Conservation (phyloP, 495 filamentous ascomycete genomes). For the Wilcoxina mikolae region DNA sequence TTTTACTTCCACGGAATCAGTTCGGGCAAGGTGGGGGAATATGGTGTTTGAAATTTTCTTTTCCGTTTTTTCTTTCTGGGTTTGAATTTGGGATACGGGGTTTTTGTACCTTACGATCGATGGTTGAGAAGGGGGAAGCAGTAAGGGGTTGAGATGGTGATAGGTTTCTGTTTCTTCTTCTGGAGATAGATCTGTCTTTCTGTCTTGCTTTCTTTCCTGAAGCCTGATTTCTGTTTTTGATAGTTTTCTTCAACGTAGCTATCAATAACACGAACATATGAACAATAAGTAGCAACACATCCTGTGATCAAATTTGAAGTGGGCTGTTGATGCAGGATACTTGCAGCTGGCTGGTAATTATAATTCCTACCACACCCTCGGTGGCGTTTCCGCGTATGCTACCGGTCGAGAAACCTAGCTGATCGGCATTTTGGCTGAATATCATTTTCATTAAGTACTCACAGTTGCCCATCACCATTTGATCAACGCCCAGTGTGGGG, state of each 20-base stretch:
- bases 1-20: background rate
- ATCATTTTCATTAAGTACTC: no score
- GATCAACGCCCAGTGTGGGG: no score
- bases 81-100: background rate
- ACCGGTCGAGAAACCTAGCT: no score
- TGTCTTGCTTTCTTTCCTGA: background rate
- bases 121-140: background rate
- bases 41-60: background rate
- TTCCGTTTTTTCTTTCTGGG: background rate
- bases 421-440: no score
- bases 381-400: no score
- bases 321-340: no score
- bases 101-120: background rate
- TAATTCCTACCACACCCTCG: no score
- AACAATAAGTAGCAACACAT: no score
- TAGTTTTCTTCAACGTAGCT: background rate
- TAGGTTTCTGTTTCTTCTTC: background rate
- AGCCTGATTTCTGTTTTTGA: background rate
- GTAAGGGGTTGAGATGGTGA: background rate
- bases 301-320: no score
- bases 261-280: no score
- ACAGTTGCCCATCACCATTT: no score
- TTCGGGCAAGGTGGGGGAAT: background rate
- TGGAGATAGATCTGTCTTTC: background rate
- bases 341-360: no score